Percentiles rank a stretch among this genome's conserved stretches.
Conservation (phyloP, 2,329 filamentous ascomycete genomes). For the Bipolaris sorokiniana region DNA sequence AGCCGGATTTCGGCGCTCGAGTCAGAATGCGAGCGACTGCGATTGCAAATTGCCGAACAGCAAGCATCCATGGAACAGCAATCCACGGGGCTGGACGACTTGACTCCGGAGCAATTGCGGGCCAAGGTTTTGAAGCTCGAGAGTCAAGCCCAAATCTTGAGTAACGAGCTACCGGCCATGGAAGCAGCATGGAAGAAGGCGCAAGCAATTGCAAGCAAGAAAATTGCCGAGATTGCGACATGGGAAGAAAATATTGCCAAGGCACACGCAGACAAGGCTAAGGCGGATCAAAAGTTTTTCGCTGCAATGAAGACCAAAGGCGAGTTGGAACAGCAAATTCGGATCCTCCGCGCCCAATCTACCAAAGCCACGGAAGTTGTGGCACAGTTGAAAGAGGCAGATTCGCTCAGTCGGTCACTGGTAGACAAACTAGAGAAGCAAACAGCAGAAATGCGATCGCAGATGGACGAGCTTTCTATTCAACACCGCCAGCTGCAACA, state of each 20-base stretch:
- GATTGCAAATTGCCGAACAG: constrained; percentile 60
- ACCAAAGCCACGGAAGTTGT: constrained; percentile 93
- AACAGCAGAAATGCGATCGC: constrained; percentile 78
- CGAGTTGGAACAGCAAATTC: constrained; percentile 78
- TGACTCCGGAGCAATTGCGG: constrained; percentile 74
- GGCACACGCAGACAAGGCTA: constrained; percentile 85
- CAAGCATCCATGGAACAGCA: constrained; percentile 27
- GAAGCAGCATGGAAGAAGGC: constrained; percentile 91
- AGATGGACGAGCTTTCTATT: constrained; percentile 70
- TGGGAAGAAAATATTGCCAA: constrained; percentile 79
- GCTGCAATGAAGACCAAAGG: constrained; percentile 94
- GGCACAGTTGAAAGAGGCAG: constrained; percentile 87
- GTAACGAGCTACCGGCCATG: constrained; percentile 85
- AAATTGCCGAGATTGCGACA: constrained; percentile 75
- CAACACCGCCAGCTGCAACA: constrained; percentile 80
- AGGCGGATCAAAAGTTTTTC: constrained; percentile 98
- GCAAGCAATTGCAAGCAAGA: constrained; percentile 82
- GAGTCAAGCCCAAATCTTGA: constrained; percentile 81
- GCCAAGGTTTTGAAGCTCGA: constrained; percentile 76
- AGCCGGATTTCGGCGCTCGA: constrained; percentile 83
- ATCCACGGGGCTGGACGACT: constrained; percentile 58
- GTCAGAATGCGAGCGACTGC: constrained; percentile 76
- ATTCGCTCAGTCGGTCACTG: constrained; percentile 75
- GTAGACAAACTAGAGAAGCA: constrained; percentile 91
- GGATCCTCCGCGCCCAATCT: constrained; percentile 80